Percentiles rank a stretch among this genome's conserved stretches.
phyloP scores from a whole-genome alignment of 2,329 filamentous ascomycete species.

The Ascochyta lentis region DNA sequence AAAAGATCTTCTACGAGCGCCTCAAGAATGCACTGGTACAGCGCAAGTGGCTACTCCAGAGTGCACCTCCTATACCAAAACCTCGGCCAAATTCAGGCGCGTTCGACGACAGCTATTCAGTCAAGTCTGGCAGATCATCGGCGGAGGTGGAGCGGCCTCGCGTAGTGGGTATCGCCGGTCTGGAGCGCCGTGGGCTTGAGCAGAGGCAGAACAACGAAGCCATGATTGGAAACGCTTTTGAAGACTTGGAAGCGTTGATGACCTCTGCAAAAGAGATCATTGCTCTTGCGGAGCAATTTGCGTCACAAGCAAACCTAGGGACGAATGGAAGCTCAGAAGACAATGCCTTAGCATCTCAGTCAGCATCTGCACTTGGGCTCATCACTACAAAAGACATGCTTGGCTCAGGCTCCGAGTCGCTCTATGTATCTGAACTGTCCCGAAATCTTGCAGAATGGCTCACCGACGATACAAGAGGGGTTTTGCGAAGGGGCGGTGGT shows the following conservation, averaged over 20 bases:
- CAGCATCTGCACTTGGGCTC: conserved; percentile 81
- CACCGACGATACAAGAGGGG: conserved; percentile 47
- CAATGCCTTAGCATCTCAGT: conserved; percentile 78
- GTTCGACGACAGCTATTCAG: conserved; percentile 38
- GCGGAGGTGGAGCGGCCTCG: conserved; percentile 53
- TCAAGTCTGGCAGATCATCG: conserved; percentile 27
- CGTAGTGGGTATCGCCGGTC: conserved; percentile 85
- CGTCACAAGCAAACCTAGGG: conserved; percentile 67
- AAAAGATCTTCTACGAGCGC: conserved; percentile 87
- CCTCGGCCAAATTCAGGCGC: conserved; percentile 52
- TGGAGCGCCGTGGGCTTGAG: conserved; percentile 84
- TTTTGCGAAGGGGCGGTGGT: conserved; percentile 46
- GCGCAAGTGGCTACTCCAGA: conserved; percentile 91
- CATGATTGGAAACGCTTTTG: conserved; percentile 91
- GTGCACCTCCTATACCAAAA: conserved; percentile 84
- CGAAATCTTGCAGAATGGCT: conserved; percentile 50
- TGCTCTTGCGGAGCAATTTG: conserved; percentile 87
- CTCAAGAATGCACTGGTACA: conserved; percentile 88
- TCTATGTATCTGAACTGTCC: conserved; percentile 76
- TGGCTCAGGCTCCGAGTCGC: conserved; percentile 75
- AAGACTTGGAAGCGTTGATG: conserved; percentile 96
- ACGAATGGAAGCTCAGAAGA: conserved; percentile 70
- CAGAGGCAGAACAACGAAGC: conserved; percentile 91
- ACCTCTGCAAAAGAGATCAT: conserved; percentile 96
- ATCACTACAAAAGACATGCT: conserved; percentile 97